Percentiles rank a stretch among this genome's conserved stretches.
Evolutionary conservation across 768 basidiomycete species (phyloP).

Genomic region (Boletus pseudo-olivaceus): DNA sequence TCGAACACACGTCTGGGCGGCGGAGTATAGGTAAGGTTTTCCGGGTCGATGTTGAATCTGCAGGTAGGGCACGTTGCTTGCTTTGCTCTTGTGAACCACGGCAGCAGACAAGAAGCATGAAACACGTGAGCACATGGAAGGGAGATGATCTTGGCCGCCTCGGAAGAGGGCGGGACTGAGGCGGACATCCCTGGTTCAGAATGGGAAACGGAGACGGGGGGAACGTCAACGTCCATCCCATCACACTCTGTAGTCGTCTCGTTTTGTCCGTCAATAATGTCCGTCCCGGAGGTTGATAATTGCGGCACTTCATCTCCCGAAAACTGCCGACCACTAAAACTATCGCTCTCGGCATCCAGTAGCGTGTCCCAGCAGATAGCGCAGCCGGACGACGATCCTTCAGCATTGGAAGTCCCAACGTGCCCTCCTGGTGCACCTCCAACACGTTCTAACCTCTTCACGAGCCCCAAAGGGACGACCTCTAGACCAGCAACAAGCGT

Average conservation of each 20-base stretch:
- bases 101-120: conserved; percentile 72
- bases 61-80: conserved; percentile 85
- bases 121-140: conserved; percentile 83
- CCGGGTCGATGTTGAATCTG: conserved; percentile 79
- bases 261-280: neutral
- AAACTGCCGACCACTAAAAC: conserved; percentile 17
- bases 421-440: conserved; percentile 37
- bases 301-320: conserved; percentile 5
- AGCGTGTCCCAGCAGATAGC: conserved; percentile 77
- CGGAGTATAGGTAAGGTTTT: conserved; percentile 55
- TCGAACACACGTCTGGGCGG: conserved; percentile 17
- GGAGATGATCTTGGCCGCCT: conserved; percentile 50
- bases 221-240: conserved; percentile 22
- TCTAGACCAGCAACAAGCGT: conserved; percentile 62
- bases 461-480: conserved; percentile 61
- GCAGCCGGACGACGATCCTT: conserved; percentile 44
- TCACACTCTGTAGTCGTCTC: conserved; percentile 5
- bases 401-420: conserved; percentile 31
- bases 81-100: conserved; percentile 77
- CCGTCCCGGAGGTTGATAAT: neutral
- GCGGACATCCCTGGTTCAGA: conserved; percentile 10
- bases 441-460: conserved; percentile 57
- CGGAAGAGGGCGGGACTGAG: conserved; percentile 3
- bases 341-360: conserved; percentile 44
- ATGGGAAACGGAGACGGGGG: conserved; percentile 8